These are phyloP conservation scores for Boletus tomentosulus DNA, from an alignment of 768 basidiomycete genomes.

Conservation along the genomic window DNA sequence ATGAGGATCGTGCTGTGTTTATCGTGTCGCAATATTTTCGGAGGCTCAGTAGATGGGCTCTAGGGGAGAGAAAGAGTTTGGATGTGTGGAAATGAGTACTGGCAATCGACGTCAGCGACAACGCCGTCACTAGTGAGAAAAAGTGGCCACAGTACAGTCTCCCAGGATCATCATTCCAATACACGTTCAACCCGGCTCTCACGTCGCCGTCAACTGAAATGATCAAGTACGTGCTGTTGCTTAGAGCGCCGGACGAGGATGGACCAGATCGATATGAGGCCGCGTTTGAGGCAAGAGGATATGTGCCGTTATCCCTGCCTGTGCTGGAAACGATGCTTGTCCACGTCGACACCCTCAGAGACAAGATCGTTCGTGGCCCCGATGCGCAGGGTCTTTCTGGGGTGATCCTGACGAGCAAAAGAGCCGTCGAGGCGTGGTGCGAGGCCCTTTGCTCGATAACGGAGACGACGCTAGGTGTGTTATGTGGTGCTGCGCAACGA, in stretches of 20 bases:
- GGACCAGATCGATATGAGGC: constrained; percentile 56
- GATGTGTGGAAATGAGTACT: too few species aligned
- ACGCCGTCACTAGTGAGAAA: too few species aligned
- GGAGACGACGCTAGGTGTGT: constrained; percentile 14
- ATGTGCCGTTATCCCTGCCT: constrained; percentile 55
- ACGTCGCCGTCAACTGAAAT: too few species aligned
- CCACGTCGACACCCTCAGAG: constrained; percentile 43
- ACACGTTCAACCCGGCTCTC: too few species aligned
- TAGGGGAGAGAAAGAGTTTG: too few species aligned
- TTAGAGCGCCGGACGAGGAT: constrained; percentile 35
- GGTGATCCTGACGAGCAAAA: constrained; percentile 74
- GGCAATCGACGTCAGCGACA: too few species aligned
- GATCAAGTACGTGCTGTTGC: constrained; percentile 37
- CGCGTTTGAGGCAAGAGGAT: constrained; percentile 45
- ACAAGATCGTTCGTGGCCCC: constrained; percentile 41
- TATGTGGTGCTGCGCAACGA: neutral
- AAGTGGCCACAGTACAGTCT: too few species aligned
- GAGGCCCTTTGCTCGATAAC: constrained; percentile 29
- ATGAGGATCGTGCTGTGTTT: too few species aligned
- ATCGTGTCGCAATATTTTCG: too few species aligned
- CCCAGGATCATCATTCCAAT: too few species aligned
- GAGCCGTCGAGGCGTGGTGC: constrained; percentile 72
- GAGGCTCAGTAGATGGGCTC: too few species aligned
- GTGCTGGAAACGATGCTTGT: constrained; percentile 65
- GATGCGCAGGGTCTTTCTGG: constrained; percentile 38